Conservation (phyloP, 768 basidiomycete species). For the Ephemerocybe angulata region DNA sequence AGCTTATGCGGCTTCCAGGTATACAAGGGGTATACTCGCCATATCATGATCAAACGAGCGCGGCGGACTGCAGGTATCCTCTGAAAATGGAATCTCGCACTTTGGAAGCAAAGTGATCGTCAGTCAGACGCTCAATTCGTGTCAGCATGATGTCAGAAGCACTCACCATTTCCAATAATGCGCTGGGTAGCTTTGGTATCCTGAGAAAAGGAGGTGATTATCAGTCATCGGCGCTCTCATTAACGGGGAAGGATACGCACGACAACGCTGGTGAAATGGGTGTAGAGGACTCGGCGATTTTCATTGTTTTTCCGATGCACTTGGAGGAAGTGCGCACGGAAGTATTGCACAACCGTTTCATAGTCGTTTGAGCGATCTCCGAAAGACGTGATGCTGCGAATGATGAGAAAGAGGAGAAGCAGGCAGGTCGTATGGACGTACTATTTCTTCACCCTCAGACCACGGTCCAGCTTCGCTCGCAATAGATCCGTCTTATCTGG, state of each 20-base stretch:
- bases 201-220: constrained; percentile 29
- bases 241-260: constrained; percentile 35
- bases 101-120: no score
- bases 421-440: constrained; percentile 30
- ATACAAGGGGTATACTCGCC: no score
- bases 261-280: constrained; percentile 78
- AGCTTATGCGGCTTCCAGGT: no score
- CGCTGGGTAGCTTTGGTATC: constrained; percentile 82
- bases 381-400: constrained; percentile 69
- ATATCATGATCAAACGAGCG: constrained; percentile 52
- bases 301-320: constrained; percentile 78
- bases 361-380: constrained; percentile 79
- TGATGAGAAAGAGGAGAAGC: constrained; percentile 3
- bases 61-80: constrained; percentile 69
- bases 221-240: background rate
- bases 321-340: constrained; percentile 84
- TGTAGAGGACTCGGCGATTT: constrained; percentile 75
- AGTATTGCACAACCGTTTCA: constrained; percentile 79
- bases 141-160: no score
- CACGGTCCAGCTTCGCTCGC: constrained; percentile 64
- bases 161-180: constrained; percentile 76
- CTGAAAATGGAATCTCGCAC: constrained; percentile 76
- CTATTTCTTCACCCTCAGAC: constrained; percentile 77
- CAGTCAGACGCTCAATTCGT: no score
- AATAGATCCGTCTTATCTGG: constrained; percentile 79